Percentiles rank a stretch among this genome's conserved stretches.
Evolutionary conservation across 176 grass and related monocot species (phyloP).

Genomic region (Miscanthus lutarioriparius): DNA sequence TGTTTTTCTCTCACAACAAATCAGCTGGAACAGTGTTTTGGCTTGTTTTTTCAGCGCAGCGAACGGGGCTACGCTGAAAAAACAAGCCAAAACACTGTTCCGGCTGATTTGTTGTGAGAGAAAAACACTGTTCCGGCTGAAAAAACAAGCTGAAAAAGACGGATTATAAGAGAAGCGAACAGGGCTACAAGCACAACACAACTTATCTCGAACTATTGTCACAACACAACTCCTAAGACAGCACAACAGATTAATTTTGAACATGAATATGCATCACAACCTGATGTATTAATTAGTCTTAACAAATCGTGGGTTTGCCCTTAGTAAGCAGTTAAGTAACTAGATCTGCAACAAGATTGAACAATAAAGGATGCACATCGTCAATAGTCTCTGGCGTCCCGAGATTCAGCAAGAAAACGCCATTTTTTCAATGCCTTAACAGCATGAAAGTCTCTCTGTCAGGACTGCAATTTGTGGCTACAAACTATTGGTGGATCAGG

Average conservation of each 20-base stretch:
- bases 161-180: too few species aligned
- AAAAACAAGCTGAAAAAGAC: too few species aligned
- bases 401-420: background rate
- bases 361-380: background rate
- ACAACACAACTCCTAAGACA: background rate
- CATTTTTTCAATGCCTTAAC: background rate
- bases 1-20: too few species aligned
- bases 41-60: too few species aligned
- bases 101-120: too few species aligned
- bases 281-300: background rate
- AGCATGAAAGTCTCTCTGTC: constrained; percentile 21
- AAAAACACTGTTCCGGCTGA: too few species aligned
- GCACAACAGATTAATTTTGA: background rate
- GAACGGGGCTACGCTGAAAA: too few species aligned
- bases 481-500: background rate
- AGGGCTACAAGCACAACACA: too few species aligned
- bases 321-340: background rate
- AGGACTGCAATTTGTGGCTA: constrained; percentile 27
- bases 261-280: background rate
- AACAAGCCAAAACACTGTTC: too few species aligned
- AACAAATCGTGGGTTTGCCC: background rate
- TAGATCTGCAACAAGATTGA: background rate
- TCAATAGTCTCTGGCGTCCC: background rate
- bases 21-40: too few species aligned
- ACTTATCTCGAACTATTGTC: background rate